phyloP scores from a whole-genome alignment of 805 yeast genomes.

The Metschnikowia bowlesiae region DNA sequence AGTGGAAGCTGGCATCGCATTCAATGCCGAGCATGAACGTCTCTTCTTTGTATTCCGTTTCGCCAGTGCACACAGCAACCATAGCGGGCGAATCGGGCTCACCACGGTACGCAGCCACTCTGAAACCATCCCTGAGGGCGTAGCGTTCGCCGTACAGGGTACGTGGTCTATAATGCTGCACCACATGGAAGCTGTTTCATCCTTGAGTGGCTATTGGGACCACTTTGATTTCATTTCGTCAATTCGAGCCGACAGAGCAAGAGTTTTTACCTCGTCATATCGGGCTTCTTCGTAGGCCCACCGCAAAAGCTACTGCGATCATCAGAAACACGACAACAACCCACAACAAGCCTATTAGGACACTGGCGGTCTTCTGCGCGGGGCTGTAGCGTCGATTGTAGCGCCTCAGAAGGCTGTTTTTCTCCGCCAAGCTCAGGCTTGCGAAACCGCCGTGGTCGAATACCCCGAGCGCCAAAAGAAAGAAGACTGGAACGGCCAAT shows the following conservation, averaged over 20 bases:
- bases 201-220: too few relatives aligned
- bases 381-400: slow-evolving; percentile 11
- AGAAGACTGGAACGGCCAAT: slow-evolving; percentile 36
- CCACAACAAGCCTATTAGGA: slow-evolving; percentile 33
- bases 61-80: too few relatives aligned
- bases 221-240: too few relatives aligned
- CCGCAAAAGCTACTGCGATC: slow-evolving; percentile 38
- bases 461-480: slow-evolving; percentile 31
- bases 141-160: too few relatives aligned
- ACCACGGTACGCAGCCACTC: too few relatives aligned
- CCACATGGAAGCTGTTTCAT: too few relatives aligned
- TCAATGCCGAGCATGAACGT: too few relatives aligned
- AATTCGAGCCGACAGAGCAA: not conserved
- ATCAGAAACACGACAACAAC: slow-evolving; percentile 28
- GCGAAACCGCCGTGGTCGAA: slow-evolving; percentile 26
- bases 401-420: slow-evolving; percentile 7
- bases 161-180: too few relatives aligned
- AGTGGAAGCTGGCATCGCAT: too few relatives aligned
- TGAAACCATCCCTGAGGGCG: too few relatives aligned
- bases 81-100: too few relatives aligned
- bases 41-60: too few relatives aligned
- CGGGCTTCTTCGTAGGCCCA: slow-evolving; percentile 16
- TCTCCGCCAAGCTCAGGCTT: slow-evolving; percentile 11
- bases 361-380: slow-evolving; percentile 29
- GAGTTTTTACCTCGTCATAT: slow-evolving; percentile 1